Percentiles rank a stretch among this genome's conserved stretches.
These are phyloP conservation scores for Uronychia binucleata DNA, from an alignment of 73 alveolate species.

Conservation along the genomic window DNA sequence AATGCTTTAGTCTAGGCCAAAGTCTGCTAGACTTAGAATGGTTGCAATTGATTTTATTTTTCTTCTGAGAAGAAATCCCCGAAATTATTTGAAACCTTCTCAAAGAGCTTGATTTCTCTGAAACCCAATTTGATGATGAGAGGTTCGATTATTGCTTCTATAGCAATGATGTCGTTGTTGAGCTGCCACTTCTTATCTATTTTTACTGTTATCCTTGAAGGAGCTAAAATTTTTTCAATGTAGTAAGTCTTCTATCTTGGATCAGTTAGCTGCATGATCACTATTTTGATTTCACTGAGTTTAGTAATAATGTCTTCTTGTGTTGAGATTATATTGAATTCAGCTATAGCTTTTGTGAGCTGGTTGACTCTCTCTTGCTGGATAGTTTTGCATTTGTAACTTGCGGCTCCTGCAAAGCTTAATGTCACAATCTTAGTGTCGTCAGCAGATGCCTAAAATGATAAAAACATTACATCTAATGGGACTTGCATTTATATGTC, in stretches of 20 bases:
- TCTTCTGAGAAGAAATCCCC: background rate
- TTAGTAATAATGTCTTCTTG: constrained; percentile 6
- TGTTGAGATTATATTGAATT: background rate
- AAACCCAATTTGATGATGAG: constrained; percentile 51
- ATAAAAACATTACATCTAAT: background rate
- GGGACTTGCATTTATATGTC: background rate
- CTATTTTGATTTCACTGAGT: background rate
- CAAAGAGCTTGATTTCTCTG: constrained; percentile 54
- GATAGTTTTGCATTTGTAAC: background rate
- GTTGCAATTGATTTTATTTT: too few relatives aligned
- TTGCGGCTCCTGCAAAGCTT: background rate
- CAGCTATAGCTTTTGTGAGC: background rate
- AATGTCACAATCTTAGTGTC: background rate
- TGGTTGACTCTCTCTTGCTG: background rate
- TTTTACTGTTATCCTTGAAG: background rate
- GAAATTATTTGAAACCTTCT: background rate
- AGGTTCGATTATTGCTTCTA: constrained; percentile 42
- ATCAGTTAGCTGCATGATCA: background rate
- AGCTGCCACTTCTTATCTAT: background rate
- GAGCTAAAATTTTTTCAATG: background rate
- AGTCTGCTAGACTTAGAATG: background rate
- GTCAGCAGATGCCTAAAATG: background rate
- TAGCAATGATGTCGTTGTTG: background rate
- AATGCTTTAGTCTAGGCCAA: too few relatives aligned
- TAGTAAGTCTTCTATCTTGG: background rate